Percentiles rank a stretch among this genome's conserved stretches.
Conservation (phyloP, 768 basidiomycete species). For the Gloeopeniophorella convolvens region DNA sequence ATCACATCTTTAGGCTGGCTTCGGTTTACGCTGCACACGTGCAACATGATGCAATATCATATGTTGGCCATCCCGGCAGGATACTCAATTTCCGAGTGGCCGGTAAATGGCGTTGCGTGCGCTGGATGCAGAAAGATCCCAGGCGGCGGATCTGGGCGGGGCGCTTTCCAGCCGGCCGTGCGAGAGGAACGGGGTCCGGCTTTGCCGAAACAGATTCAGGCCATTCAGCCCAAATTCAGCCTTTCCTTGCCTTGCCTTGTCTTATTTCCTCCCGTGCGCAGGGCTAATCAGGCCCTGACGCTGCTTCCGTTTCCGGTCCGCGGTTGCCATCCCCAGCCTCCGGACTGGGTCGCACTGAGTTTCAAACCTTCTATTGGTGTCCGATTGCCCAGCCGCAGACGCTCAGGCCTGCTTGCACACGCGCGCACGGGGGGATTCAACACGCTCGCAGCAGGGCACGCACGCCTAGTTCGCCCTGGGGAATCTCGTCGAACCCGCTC, state of each 20-base stretch:
- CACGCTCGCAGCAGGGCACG: too few relatives aligned
- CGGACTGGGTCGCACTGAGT: too few relatives aligned
- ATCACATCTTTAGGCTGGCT: constrained; percentile 12
- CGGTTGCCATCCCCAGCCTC: constrained; percentile 11
- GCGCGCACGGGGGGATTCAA: too few relatives aligned
- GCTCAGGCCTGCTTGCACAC: too few relatives aligned
- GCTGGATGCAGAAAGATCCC: constrained; percentile 14
- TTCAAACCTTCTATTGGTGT: too few relatives aligned
- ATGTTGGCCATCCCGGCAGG: constrained; percentile 3
- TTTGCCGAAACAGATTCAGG: neutral
- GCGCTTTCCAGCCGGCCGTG: too few relatives aligned
- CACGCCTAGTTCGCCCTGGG: too few relatives aligned
- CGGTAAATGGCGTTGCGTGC: constrained; percentile 16
- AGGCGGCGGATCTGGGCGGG: neutral
- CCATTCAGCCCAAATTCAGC: neutral
- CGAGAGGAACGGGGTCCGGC: constrained; percentile 10
- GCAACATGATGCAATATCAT: constrained; percentile 20
- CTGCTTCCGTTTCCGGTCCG: constrained; percentile 9
- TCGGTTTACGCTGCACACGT: constrained; percentile 11
- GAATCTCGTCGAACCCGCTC: too few relatives aligned
- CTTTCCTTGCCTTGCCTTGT: neutral
- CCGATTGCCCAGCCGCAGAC: too few relatives aligned
- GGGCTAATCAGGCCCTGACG: constrained; percentile 14
- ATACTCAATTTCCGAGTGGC: constrained; percentile 11
- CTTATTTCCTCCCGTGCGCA: too few relatives aligned